Evolutionary conservation across 2,329 filamentous ascomycete genomes (phyloP), one percentile per base, ranked within the genome.

Genomic region (Simplicillium sp.): DNA sequence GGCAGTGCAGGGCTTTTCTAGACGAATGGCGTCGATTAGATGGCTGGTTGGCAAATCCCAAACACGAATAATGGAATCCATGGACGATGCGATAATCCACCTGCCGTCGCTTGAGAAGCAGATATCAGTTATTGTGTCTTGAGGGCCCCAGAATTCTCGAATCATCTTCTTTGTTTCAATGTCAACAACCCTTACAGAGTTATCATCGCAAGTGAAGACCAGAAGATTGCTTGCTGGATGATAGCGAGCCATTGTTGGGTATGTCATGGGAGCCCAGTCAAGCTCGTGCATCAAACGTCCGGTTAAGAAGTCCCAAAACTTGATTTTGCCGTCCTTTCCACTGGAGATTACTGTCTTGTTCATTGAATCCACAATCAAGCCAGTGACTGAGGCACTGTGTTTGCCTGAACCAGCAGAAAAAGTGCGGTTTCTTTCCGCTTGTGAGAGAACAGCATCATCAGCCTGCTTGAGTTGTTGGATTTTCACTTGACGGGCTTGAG

Each of bases 1-100:
- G 3, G 87, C 82, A 13, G 81, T 92, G 58, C 89, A 95, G 11
- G 82, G 80, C 40, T 75, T 83, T 41, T 81, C 78, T 5, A 94
- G 75, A 43, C 80, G 80, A 62, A 98, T 88, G 3, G 86, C 87
- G 57, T 98, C 92, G 46, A 98, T 92, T 12, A 98, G 71, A 62
- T 98, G 90, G 18, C 88, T 90, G 0, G 94, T 98, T 0, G 92
- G 87, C 20, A 98, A 69, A 65, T 98, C 94, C 88, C 92, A 98
- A 7, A 97, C 78, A 34, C 92, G 79, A 38, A 96, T 68, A 6
- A 87, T 68, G 2, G 80, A 78, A 55, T 94, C 87, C 54, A 84
- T 81, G 1, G 87, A 88, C 11, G 88, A 84, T 16, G 88, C 87
- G 42, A 96, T 78, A 49, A 98, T 80, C 92, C 92, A 98, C 42